Base-by-base conservation (phyloP, 2,329 filamentous ascomycete species). In the Verruconis gallopava region DNA sequence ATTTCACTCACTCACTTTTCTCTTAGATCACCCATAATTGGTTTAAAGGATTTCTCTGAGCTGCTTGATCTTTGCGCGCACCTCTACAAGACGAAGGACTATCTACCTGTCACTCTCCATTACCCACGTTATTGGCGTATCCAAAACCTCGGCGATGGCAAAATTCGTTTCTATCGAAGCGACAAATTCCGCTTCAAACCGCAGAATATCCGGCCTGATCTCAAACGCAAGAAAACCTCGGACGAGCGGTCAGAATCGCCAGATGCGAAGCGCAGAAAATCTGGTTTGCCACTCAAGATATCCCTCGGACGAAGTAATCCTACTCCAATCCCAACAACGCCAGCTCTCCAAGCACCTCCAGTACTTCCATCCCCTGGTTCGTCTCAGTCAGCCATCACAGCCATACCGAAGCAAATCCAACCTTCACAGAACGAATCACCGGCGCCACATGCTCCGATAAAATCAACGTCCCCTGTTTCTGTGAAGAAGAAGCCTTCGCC, bases 41-140 rank as follows among this genome's bases (percentile, higher is more conserved):
- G 69, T 2, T 49, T 72, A 2, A 58, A 66, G 20, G 74, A 79
- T 50, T 60, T 77, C 36, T 65, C 65, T 4, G 68, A 73, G 30
- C 63, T 79, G 21, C 59, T 72, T 14, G 73, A 77, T 46, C 62
- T 79, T 25, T 76, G 73, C 47, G 60, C 62, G 28, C 56, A 75
- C 44, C 55, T 80, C 13, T 79, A 72, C 48, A 64, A 71, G 21
- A 59, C 71, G 5, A 53, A 64, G n/a, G 67, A 68, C 14, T 64
- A 63, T 15, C 61, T 69, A 20, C 56, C 62, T 15, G 60, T 77
- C n/a, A 58, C 51, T 6, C 50, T 79, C 40, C 66, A 64, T 45
- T 68, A 70, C 44, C 76, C 75, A 19, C 67, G 65, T 11, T 76
- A 73, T 51, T 79, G 72, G 70, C 65, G 59, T 43, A 66, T 66